Evolutionary conservation across 352 stramenopile genomes (phyloP), one percentile per base, ranked within the genome.

Genomic region (Elongisporangium senticosum): DNA sequence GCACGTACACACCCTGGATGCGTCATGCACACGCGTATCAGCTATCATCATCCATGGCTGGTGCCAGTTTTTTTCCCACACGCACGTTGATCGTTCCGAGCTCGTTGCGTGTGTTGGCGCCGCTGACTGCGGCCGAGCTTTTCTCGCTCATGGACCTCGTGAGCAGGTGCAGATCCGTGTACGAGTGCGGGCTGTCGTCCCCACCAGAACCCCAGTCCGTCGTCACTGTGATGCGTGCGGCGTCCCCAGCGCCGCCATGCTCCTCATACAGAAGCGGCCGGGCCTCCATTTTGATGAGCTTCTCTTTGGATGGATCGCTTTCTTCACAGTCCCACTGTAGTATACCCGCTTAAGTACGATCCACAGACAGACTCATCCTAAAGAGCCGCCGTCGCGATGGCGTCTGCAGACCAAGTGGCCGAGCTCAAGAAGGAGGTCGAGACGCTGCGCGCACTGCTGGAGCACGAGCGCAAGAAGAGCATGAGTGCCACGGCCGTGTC

Each of bases 1-100:
- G 89, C 62, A 97, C 71, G 47, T 91, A 95, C 6, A 96, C 88
- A 7, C 88, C 88, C 73, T 82, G 15, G 15, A 33, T 24, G 37
- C 43, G 24, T 37, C 13, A 56, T 7, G 17, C 19, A 39, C 1
- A 2, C 28, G 17, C n/a, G 23, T 5, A 21, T 13, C 22, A 50
- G 10, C 7, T 26, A 5, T 26, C 0, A 21, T 17, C 20, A 58
- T 7, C 28, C 49, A 55, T 15, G 20, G 19, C 49, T 28, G 13
- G 23, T 5, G 23, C 23, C 23, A 26, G 23, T 26, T 2, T 5
- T 26, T 5, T 26, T 15, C 23, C 19, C 47, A 0, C 4, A 65
- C 73, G 33, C 48, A 79, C 73, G 49, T 65, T 83, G 57, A 83
- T 74, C 1, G 73, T 79, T 28, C 70, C 60, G 8, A 83, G 63